Evolutionary conservation across 768 basidiomycete genomes (phyloP).

Genomic region (Kondoa subrosea): DNA sequence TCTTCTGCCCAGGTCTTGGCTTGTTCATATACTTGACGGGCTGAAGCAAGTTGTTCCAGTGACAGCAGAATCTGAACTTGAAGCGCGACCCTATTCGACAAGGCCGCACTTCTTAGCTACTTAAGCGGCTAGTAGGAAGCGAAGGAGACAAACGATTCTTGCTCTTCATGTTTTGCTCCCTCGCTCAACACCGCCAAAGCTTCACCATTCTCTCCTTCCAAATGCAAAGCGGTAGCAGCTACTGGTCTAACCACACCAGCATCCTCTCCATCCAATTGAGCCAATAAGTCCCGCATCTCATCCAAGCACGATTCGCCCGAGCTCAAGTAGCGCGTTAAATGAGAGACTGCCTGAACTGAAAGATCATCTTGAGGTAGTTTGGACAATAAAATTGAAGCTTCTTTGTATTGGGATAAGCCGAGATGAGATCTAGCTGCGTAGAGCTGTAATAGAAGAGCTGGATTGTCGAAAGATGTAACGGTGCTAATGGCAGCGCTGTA

Average conservation of each 20-base stretch:
- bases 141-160: slow-evolving; percentile 32
- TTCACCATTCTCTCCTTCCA: slow-evolving; percentile 32
- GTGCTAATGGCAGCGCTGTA: slow-evolving; percentile 16
- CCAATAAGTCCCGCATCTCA: slow-evolving; percentile 31
- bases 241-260: slow-evolving; percentile 29
- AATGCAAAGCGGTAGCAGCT: slow-evolving; percentile 31
- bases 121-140: neutral
- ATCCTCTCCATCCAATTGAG: slow-evolving; percentile 28
- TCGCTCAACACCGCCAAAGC: slow-evolving; percentile 33
- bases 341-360: slow-evolving; percentile 24
- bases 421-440: slow-evolving; percentile 32
- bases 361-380: slow-evolving; percentile 1
- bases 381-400: neutral
- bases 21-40: slow-evolving; percentile 31
- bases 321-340: slow-evolving; percentile 29
- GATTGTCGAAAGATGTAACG: neutral
- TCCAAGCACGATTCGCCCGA: slow-evolving; percentile 28
- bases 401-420: slow-evolving; percentile 22
- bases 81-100: slow-evolving; percentile 30
- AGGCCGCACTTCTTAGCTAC: neutral
- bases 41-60: slow-evolving; percentile 32
- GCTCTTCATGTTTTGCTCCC: slow-evolving; percentile 30
- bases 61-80: slow-evolving; percentile 33
- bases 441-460: slow-evolving; percentile 14
- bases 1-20: slow-evolving; percentile 34